These are phyloP conservation scores for Paraconiothyrium brasiliense DNA, from an alignment of 2,329 filamentous ascomycete genomes.

Conservation along the genomic window DNA sequence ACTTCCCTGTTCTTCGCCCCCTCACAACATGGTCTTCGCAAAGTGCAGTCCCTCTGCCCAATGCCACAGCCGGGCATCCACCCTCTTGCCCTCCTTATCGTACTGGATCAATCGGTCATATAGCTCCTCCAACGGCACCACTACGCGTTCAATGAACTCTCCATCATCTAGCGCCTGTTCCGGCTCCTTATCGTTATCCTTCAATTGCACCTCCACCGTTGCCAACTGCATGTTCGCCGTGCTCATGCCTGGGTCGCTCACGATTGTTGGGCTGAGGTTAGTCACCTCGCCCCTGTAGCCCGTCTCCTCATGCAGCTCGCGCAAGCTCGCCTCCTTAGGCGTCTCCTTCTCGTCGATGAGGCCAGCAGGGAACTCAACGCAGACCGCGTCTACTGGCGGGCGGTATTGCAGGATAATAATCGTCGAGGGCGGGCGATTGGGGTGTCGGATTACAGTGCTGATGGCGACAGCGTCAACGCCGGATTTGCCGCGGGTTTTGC, in stretches of 20 bases:
- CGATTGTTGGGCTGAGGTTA: constrained; percentile 71
- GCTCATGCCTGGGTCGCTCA: constrained; percentile 70
- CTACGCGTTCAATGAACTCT: constrained; percentile 68
- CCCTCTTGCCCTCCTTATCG: constrained; percentile 59
- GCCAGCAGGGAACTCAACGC: constrained; percentile 69
- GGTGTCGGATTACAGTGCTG: constrained; percentile 63
- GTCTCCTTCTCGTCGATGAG: constrained; percentile 67
- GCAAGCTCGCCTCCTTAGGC: constrained; percentile 63
- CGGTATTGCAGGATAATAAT: constrained; percentile 69
- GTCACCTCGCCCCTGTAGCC: constrained; percentile 65
- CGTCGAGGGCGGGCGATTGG: constrained; percentile 57
- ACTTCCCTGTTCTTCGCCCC: not conserved
- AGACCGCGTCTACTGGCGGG: constrained; percentile 66
- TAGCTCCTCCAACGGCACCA: constrained; percentile 65
- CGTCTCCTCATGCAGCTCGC: constrained; percentile 70
- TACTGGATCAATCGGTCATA: constrained; percentile 63
- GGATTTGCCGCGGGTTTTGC: constrained; percentile 63
- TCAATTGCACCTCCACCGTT: constrained; percentile 66
- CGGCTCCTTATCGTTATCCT: constrained; percentile 60
- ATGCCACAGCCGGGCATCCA: constrained; percentile 68
- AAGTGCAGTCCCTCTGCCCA: constrained; percentile 68
- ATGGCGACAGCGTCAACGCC: constrained; percentile 70
- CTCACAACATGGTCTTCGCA: constrained; percentile 46
- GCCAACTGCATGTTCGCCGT: constrained; percentile 70
- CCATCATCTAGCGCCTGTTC: constrained; percentile 69